phyloP scores from a whole-genome alignment of 129 eudicot species.

The Ambrosia trifida region DNA sequence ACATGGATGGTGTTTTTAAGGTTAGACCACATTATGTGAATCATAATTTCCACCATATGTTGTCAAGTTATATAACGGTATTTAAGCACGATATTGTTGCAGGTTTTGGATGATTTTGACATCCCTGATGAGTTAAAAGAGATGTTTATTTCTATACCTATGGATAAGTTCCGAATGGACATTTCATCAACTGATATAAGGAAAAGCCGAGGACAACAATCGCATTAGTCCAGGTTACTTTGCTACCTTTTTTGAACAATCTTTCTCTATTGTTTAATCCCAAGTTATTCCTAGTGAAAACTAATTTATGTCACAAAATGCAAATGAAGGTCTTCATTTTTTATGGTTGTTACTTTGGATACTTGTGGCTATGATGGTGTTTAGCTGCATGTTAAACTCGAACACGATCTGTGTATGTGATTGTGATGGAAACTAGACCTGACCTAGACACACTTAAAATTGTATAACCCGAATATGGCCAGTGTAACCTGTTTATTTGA shows the following conservation, averaged over 20 bases:
- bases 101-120: slow-evolving; percentile 91
- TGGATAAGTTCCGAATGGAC: slow-evolving; percentile 83
- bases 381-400: too few relatives aligned
- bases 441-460: too few relatives aligned
- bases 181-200: slow-evolving; percentile 85
- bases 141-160: slow-evolving; percentile 87
- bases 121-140: slow-evolving; percentile 70
- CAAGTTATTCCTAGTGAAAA: neutral
- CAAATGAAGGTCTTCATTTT: slow-evolving; percentile 11
- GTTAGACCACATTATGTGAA: slow-evolving; percentile 32
- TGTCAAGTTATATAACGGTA: neutral
- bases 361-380: neutral
- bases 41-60: neutral
- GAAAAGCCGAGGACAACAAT: slow-evolving; percentile 36
- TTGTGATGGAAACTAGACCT: too few relatives aligned
- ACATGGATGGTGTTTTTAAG: slow-evolving; percentile 82
- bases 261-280: slow-evolving; percentile 1
- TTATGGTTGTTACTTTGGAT: slow-evolving; percentile 11
- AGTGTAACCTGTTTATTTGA: too few relatives aligned
- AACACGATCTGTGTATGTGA: too few relatives aligned
- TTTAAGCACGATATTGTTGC: slow-evolving; percentile 13
- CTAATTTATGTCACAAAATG: slow-evolving; percentile 14
- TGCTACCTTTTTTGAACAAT: slow-evolving; percentile 13
- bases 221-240: slow-evolving; percentile 1
- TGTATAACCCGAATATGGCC: too few relatives aligned